Evolutionary conservation across 306 rosid species (phyloP), one percentile per base, ranked within the genome.

Genomic region (Lathyrus oleraceus): DNA sequence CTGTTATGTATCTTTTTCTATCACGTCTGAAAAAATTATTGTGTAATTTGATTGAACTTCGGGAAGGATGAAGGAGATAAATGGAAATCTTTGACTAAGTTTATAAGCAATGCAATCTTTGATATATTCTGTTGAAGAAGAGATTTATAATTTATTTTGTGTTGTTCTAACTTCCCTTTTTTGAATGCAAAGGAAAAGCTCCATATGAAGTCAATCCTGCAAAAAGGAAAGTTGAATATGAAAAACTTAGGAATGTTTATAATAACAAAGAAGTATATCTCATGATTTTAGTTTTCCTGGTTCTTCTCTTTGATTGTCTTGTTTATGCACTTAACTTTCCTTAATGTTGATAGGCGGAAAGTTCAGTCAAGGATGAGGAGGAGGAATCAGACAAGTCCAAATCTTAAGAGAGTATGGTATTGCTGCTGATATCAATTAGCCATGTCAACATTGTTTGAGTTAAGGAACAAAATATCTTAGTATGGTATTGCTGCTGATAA

Each of bases 41-140:
- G 51, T 30, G 0, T 23, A 48, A 62, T 71, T 57, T 61, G 51
- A 65, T 64, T 85, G 80, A 81, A 92, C 96, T 96, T 92, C 67
- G 98, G 95, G 36, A 92, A 89, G 85, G 98, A 96, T 80, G 98
- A 95, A 81, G 98, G 98, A 76, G 85, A 78, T 62, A 86, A 77
- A 81, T 92, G 98, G 98, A 89, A 88, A 81, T 89, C 98, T 52
- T 0, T 92, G 88, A 65, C 87, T 19, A 61, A 3, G 10, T 85
- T 84, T 5, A 96, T 89, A 83, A 83, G 98, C 54, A 38, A 3
- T 53, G n/a, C 74, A 19, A 23, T 69, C 66, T 67, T 49, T 2
- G 14, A 62, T 54, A 11, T 48, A 32, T 61, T 49, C 15, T 63
- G 61, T 66, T 70, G 70, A 74, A 73, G 70, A 57, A 14, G 25